phyloP scores from a whole-genome alignment of 208 protist genomes.

The Blastocrithidia nonstop region DNA sequence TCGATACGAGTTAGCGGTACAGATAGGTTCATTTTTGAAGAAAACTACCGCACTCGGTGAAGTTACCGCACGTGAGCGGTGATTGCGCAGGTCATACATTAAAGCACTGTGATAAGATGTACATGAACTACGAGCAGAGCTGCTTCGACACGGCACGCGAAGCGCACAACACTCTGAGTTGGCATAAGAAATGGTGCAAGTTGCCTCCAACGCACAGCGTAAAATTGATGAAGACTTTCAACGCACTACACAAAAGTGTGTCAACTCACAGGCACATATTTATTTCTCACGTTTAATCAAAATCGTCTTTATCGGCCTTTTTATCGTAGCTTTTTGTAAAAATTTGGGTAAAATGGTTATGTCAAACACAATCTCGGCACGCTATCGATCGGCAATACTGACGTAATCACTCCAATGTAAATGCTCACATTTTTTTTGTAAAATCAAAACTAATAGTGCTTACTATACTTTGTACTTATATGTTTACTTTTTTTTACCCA shows the following conservation, averaged over 20 bases:
- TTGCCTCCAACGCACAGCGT: slow-evolving; percentile 61
- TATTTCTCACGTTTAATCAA: slow-evolving; percentile 49
- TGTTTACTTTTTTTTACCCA: too few relatives aligned
- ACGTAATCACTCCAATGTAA: too few relatives aligned
- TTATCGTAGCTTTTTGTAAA: slow-evolving; percentile 74
- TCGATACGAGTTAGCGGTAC: slow-evolving; percentile 74
- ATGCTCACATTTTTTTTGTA: too few relatives aligned
- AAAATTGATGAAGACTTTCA: slow-evolving; percentile 84
- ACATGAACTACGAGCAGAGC: slow-evolving; percentile 74
- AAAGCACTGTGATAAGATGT: slow-evolving; percentile 83
- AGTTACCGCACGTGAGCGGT: slow-evolving; percentile 74
- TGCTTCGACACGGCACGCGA: slow-evolving; percentile 72
- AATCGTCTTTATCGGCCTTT: slow-evolving; percentile 25
- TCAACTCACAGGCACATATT: slow-evolving; percentile 65
- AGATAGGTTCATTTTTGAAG: slow-evolving; percentile 71
- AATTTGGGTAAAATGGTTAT: too few relatives aligned
- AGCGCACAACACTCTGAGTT: slow-evolving; percentile 81
- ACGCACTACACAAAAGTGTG: slow-evolving; percentile 61
- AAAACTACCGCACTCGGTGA: slow-evolving; percentile 74
- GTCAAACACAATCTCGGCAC: too few relatives aligned
- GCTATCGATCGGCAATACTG: too few relatives aligned
- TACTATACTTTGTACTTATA: too few relatives aligned
- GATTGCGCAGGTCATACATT: slow-evolving; percentile 76
- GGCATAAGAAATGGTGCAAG: slow-evolving; percentile 79
- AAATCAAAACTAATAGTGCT: too few relatives aligned